Evolutionary conservation across 108 stramenopile species (phyloP).

Genomic region (Stephanodiscus minutulus): DNA sequence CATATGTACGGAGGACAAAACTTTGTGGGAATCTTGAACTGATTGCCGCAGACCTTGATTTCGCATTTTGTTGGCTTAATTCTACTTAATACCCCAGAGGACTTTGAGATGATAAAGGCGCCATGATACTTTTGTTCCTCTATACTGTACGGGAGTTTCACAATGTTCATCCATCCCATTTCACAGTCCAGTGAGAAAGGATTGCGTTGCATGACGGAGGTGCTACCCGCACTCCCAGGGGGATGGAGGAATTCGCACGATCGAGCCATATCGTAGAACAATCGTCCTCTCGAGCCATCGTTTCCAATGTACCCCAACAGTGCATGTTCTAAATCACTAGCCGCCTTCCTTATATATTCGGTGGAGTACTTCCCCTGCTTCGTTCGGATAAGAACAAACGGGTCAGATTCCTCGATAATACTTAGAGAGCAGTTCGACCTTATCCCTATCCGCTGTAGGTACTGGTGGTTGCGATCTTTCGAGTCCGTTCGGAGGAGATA

Average conservation of each 20-base stretch:
- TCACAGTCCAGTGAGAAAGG: constrained; percentile 10
- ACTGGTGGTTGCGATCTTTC: not conserved
- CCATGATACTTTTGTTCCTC: not conserved
- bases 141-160: constrained; percentile 12
- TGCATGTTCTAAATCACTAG: constrained; percentile 13
- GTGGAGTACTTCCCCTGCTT: constrained; percentile 1
- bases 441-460: not conserved
- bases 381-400: constrained; percentile 6
- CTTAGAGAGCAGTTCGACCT: constrained; percentile 15
- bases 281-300: constrained; percentile 18
- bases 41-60: constrained; percentile 1
- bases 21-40: not conserved
- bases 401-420: not conserved
- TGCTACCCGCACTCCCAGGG: not conserved
- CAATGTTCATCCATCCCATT: constrained; percentile 17
- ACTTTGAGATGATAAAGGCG: not conserved
- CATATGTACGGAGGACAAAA: not conserved
- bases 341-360: constrained; percentile 6
- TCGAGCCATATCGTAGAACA: constrained; percentile 18
- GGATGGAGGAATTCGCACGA: constrained; percentile 23
- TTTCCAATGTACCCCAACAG: constrained; percentile 2
- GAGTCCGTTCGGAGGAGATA: constrained; percentile 2
- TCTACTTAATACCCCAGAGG: not conserved
- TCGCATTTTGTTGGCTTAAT: not conserved
- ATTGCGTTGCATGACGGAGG: constrained; percentile 22